Percentiles rank a stretch among this genome's conserved stretches.
Conservation (phyloP, 768 basidiomycete species). For the Kwoniella pini region DNA sequence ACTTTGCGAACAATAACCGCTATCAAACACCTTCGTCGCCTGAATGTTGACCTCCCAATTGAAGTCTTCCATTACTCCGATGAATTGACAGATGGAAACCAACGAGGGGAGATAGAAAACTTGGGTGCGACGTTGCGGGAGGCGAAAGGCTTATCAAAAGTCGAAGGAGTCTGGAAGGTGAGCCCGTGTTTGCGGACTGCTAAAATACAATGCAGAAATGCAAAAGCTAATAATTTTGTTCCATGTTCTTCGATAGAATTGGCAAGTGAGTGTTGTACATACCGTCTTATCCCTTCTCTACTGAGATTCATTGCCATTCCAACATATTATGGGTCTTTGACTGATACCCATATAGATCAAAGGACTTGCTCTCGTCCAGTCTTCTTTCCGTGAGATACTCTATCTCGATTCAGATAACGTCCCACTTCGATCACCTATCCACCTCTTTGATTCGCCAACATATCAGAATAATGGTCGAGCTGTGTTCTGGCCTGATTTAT, state of each 20-base stretch:
- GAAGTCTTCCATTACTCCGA: slow-evolving; percentile 57
- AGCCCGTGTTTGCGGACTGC: slow-evolving; percentile 12
- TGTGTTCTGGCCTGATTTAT: slow-evolving; percentile 58
- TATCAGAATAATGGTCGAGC: slow-evolving; percentile 50
- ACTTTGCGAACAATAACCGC: slow-evolving; percentile 51
- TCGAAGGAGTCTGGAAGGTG: slow-evolving; percentile 44
- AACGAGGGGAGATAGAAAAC: slow-evolving; percentile 43
- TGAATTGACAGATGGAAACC: slow-evolving; percentile 48
- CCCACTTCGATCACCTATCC: slow-evolving; percentile 53
- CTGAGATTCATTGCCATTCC: too few relatives aligned
- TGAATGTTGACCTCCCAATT: slow-evolving; percentile 53
- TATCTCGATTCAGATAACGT: slow-evolving; percentile 53
- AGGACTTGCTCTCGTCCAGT: slow-evolving; percentile 52
- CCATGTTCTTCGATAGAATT: slow-evolving; percentile 23
- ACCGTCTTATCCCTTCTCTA: neutral
- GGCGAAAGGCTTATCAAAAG: slow-evolving; percentile 36
- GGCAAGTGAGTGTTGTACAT: slow-evolving; percentile 21
- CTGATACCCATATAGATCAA: slow-evolving; percentile 47
- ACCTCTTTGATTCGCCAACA: slow-evolving; percentile 54
- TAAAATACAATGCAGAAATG: too few relatives aligned
- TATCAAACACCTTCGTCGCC: slow-evolving; percentile 52
- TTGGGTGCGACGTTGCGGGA: slow-evolving; percentile 52
- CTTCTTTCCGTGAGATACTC: slow-evolving; percentile 45
- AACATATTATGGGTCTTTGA: too few relatives aligned
- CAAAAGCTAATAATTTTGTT: neutral